A percentile compares a stretch with the other conserved stretches of the same genome.
These are phyloP conservation scores for Paramecium octaurelia DNA, from an alignment of 73 alveolate genomes.

Conservation along the genomic window DNA sequence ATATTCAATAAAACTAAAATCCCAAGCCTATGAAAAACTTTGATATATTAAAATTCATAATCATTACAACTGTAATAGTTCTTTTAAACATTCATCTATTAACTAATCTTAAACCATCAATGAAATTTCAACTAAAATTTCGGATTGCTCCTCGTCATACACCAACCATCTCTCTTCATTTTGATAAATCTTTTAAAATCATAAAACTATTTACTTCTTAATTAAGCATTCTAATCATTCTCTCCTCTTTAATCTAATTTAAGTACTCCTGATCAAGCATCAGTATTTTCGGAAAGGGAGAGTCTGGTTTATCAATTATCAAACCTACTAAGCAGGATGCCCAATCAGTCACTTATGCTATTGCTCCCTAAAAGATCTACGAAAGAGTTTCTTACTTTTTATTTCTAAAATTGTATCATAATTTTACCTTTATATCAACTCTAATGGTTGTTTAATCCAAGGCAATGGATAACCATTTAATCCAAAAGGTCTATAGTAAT, in stretches of 20 bases:
- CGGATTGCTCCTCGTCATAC: conserved; percentile 69
- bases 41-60: neutral
- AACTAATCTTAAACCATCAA: conserved; percentile 67
- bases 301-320: conserved; percentile 62
- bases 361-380: conserved; percentile 5
- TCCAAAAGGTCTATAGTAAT: conserved; percentile 83
- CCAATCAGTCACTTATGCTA: conserved; percentile 61
- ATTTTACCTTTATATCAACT: conserved; percentile 12
- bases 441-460: conserved; percentile 65
- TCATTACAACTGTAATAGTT: neutral
- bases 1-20: neutral
- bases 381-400: neutral
- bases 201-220: conserved; percentile 51
- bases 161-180: conserved; percentile 66
- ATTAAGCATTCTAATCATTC: conserved; percentile 65
- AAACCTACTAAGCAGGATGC: conserved; percentile 58
- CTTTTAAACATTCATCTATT: conserved; percentile 55
- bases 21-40: neutral
- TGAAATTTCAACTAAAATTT: conserved; percentile 64
- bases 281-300: conserved; percentile 37
- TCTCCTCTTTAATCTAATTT: conserved; percentile 65
- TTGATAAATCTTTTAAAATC: conserved; percentile 18
- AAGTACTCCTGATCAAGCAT: conserved; percentile 64
- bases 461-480: conserved; percentile 87
- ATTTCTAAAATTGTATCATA: neutral